Evolutionary conservation across 169 alveolate species (phyloP), one percentile per base, ranked within the genome.

Genomic region (Toxoplasma gondii): DNA sequence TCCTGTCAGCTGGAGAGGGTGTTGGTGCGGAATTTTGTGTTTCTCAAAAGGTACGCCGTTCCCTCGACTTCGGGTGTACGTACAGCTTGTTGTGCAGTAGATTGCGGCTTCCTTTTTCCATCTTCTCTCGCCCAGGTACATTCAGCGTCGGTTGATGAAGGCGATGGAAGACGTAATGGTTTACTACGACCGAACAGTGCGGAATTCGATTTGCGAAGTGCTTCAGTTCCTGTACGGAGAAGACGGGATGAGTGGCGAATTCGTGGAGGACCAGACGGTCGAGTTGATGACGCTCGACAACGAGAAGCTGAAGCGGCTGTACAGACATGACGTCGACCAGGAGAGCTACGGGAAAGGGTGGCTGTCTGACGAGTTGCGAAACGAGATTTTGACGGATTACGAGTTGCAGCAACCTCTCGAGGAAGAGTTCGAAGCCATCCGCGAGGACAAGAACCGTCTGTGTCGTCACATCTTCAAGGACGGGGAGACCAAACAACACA

Each of bases 231-330:
- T 99, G 45, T 99, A 99, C 97, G 99, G 99, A n/a, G 99, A 99
- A 97, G 99, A 99, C 96, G 99, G 99, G 90, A 98, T 99, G 99
- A 99, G 99, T 27, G 99, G 99, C 41, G 99, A 99, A 95, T 99
- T 96, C 96, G 98, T 99, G 53, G 99, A 99, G 96, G 99, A 99
- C 97, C 99, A 99, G 95, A 98, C 96, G 78, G 95, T 99, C 39
- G 99, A 98, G 93, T 95, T 98, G 93, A 96, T 99, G 96, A 97
- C 97, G 93, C 93, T 99, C 97, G 99, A 98, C 94, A 97, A 98
- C 96, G 97, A 96, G 74, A 97, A 97, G 93, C 96, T 99, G 58
- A 95, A 96, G 80, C 88, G 98, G 29, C 74, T 96, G 74, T 97
- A 95, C 54, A 88, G 91, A 67, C 98, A 97, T 93, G 97, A 97